Base-by-base conservation (phyloP, 352 stramenopile genomes). In the Pythium myriotylum region DNA sequence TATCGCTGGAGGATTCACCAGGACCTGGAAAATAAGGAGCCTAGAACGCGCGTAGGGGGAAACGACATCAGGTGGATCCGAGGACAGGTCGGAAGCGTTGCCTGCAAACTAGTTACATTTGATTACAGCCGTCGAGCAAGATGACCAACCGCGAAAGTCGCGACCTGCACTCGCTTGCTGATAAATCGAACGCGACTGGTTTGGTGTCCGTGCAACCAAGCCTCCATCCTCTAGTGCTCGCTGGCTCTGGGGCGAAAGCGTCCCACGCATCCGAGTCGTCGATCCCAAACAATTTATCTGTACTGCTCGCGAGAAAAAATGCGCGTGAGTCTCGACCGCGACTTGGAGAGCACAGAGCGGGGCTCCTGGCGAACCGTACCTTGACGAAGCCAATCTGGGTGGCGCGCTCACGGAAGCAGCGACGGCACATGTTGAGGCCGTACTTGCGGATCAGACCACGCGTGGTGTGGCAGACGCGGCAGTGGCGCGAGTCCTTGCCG, bases 391-490 rank as follows among this genome's bases (percentile, higher is more conserved):
- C 95, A 80, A 98, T 98, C 73, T 98, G 82, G 59, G 76, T 93
- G 70, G 94, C 94, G 73, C 93, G 89, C 75, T 97, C 89, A 55
- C 93, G 86, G 88, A 98, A 98, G 85, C 95, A 98, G 65, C 95
- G 93, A 77, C 95, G 91, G 89, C 95, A 98, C 85, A 98, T 97
- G 79, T 96, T 94, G 66, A 98, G 74, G 74, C 92, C 75, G 79
- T 98, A 98, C 86, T 98, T 98, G 76, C 92, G 85, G 81, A 98
- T 98, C 55, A 98, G 70, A 78, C 89, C 91, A 83, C 85, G 83
- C 54, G 89, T 95, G 49, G 88, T 96, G 69, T 93, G 82, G 84
- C 90, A 97, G 67, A 92, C 83, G 64, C 89, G 89, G 86, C 90
- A 95, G 81, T 93, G 86, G 66, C 83, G 84, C 71, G 86, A 95